These are phyloP conservation scores for Wickerhamomyces subpelliculosus DNA, from an alignment of 805 yeast species.

Conservation along the genomic window DNA sequence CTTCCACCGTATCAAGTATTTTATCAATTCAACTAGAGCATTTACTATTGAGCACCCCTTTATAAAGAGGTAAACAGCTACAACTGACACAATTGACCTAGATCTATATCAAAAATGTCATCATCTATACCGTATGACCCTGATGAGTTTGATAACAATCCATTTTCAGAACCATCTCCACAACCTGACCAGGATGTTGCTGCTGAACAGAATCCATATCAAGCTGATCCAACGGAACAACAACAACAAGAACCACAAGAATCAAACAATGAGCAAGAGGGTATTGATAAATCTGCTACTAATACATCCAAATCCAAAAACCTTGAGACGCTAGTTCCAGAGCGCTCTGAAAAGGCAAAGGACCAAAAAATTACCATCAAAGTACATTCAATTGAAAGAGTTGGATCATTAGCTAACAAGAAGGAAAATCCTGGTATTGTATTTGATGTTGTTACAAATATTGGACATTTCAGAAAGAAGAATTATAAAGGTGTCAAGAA, in stretches of 20 bases:
- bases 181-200: slow-evolving; percentile 4
- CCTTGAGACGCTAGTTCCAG: neutral
- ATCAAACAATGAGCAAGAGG: neutral
- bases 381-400: slow-evolving; percentile 65
- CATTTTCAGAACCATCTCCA: slow-evolving; percentile 44
- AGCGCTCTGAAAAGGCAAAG: neutral
- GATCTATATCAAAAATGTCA: slow-evolving; percentile 23
- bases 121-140: slow-evolving; percentile 41
- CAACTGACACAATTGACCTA: neutral
- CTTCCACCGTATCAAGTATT: too few species aligned
- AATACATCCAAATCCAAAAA: too few species aligned
- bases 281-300: neutral
- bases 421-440: slow-evolving; percentile 74
- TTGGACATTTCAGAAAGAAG: slow-evolving; percentile 71
- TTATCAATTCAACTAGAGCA: too few species aligned
- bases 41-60: slow-evolving; percentile 6
- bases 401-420: slow-evolving; percentile 42
- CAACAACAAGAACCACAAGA: slow-evolving; percentile 3
- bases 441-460: slow-evolving; percentile 60
- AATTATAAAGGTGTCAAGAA: slow-evolving; percentile 70
- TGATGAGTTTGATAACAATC: slow-evolving; percentile 55
- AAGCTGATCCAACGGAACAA: too few species aligned
- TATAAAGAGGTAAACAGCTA: neutral
- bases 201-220: slow-evolving; percentile 1
- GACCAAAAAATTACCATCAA: slow-evolving; percentile 41